phyloP scores from a whole-genome alignment of 306 rosid genomes.

The Dicorynia guianensis region DNA sequence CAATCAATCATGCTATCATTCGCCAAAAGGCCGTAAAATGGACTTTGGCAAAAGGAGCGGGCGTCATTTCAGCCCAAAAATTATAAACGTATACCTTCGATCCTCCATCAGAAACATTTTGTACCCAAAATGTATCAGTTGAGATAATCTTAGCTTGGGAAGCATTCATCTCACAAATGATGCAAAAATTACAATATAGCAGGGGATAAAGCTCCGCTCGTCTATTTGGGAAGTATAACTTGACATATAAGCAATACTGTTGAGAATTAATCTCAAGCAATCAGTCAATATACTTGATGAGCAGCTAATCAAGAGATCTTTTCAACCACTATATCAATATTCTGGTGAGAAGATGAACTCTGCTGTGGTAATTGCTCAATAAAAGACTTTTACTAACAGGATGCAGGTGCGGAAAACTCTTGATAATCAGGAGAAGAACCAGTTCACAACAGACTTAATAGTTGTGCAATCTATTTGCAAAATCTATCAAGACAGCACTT shows the following conservation, averaged over 20 bases:
- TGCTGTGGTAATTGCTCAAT: conserved; percentile 17
- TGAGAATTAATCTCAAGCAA: conserved; percentile 26
- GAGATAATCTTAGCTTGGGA: neutral
- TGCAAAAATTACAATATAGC: conserved; percentile 41
- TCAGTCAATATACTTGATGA: conserved; percentile 37
- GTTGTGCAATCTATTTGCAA: conserved; percentile 31
- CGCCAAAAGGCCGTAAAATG: too few species aligned
- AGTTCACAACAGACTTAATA: conserved; percentile 25
- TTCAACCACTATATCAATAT: conserved; percentile 18
- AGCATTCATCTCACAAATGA: conserved; percentile 36
- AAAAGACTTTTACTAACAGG: conserved; percentile 2
- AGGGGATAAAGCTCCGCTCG: conserved; percentile 29
- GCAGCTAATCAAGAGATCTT: conserved; percentile 23
- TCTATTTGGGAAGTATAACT: conserved; percentile 30
- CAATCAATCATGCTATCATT: too few species aligned
- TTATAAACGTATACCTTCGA: too few species aligned
- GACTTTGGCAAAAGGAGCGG: too few species aligned
- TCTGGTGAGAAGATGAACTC: conserved; percentile 29
- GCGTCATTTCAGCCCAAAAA: too few species aligned
- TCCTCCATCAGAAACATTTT: too few species aligned
- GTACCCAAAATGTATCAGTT: too few species aligned
- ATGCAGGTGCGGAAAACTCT: conserved; percentile 12
- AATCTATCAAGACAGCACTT: conserved; percentile 59
- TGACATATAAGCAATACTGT: conserved; percentile 34
- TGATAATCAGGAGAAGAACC: conserved; percentile 37